Evolutionary conservation across 1,139 yeast species (phyloP), one percentile per base, ranked within the genome.

Genomic region (Hansenula sp.): DNA sequence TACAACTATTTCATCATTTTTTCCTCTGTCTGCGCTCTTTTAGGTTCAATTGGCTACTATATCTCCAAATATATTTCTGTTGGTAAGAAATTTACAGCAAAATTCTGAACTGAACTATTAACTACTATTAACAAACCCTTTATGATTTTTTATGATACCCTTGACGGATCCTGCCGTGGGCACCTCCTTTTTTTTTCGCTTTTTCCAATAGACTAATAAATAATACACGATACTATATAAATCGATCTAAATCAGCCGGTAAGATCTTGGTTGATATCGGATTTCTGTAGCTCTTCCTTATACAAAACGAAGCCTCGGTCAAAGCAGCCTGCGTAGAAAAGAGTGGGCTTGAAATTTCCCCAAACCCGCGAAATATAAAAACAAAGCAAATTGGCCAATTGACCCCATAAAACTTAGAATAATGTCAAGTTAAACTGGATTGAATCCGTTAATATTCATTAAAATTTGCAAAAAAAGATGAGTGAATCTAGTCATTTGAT

Each of bases 61-160:
- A 30, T 60, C 6, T 59, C 74, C n/a, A 59, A 76, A 43, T 53
- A 58, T 41, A 43, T 58, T 5, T 59, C 66, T 36, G 71, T 63
- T 10, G 76, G 76, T 1, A 41, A 47, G 6, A 49, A 46, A 17
- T 12, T 34, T 5, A 5, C 15, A 15, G 18, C 31, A 12, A 40
- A 40, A 25, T 39, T 39, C 15, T 39, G 11, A 32, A 11, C 12
- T 19, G 9, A 16, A 32, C 12, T 32, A 32, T 11, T 28, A 28
- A 8, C 10, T 10, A 25, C 7, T 25, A 25, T 25, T 8, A 25
- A 25, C 30, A 7, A 30, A 30, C 15, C 32, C 15, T 30, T 30
- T 13, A 30, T 32, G 21, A 28, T 28, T 28, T n/a, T 28, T 28
- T 28, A 28, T 28, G 31, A n/a, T n/a, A n/a, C n/a, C n/a, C n/a